Evolutionary conservation across 2,329 filamentous ascomycete genomes (phyloP).

Genomic region (Fusarium sublunatum): DNA sequence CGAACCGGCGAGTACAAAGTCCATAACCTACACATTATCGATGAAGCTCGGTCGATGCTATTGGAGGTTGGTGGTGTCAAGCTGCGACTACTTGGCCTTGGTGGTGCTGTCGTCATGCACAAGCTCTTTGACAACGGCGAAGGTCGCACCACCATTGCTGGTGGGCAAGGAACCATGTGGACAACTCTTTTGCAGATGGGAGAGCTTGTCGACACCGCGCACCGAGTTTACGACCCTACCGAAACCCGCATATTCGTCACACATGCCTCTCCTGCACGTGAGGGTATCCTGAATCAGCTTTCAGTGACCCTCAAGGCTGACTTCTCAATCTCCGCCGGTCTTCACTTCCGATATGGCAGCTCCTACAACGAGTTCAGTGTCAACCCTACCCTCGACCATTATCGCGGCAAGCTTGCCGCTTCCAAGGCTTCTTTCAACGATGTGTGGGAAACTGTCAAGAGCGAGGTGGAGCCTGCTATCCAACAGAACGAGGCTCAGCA

Average conservation of each 20-base stretch:
- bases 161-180: constrained; percentile 99
- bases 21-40: constrained; percentile 96
- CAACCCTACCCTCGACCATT: constrained; percentile 97
- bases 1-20: constrained; percentile 98
- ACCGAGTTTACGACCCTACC: constrained; percentile 97
- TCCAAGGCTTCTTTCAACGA: constrained; percentile 99
- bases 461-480: constrained; percentile 94
- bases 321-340: constrained; percentile 95
- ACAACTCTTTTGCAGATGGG: constrained; percentile 98
- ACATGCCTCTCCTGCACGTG: constrained; percentile 94
- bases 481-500: constrained; percentile 94
- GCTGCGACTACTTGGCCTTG: constrained; percentile 90
- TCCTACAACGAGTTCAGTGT: constrained; percentile 99
- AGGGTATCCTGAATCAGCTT: constrained; percentile 96
- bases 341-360: constrained; percentile 98
- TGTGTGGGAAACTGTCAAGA: constrained; percentile 98
- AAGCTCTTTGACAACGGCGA: constrained; percentile 99
- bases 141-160: constrained; percentile 96
- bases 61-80: constrained; percentile 96
- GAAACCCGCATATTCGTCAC: constrained; percentile 97
- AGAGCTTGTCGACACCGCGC: constrained; percentile 96
- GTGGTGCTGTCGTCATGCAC: constrained; percentile 98
- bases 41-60: constrained; percentile 95
- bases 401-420: constrained; percentile 96
- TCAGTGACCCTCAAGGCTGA: constrained; percentile 97